phyloP scores from a whole-genome alignment of 257 asterid species.

The Datura wrightii region DNA sequence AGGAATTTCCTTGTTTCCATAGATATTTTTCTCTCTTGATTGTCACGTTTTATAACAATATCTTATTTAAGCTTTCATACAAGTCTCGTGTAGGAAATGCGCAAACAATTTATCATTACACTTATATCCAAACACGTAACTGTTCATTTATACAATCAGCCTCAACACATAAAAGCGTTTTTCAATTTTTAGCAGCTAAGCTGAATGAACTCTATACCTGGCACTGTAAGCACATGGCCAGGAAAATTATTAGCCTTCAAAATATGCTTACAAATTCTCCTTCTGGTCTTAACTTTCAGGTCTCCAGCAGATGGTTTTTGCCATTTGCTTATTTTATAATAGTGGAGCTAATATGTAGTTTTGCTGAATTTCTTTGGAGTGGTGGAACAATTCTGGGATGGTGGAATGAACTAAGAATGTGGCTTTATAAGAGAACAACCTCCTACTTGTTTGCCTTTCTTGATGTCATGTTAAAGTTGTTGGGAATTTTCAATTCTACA shows the following conservation, averaged over 20 bases:
- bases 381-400: conserved; percentile 72
- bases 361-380: conserved; percentile 50
- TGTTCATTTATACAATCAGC: no score
- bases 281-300: conserved; percentile 36
- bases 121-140: no score
- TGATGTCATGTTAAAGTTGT: conserved; percentile 52
- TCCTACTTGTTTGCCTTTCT: conserved; percentile 62
- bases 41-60: not conserved
- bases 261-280: not conserved
- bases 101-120: no score
- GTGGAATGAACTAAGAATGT: conserved; percentile 84
- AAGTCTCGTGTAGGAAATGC: not conserved
- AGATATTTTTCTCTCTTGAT: conserved; percentile 43
- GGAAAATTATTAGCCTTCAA: no score
- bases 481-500: conserved; percentile 56
- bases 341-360: conserved; percentile 44
- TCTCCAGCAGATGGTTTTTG: conserved; percentile 60
- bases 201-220: no score
- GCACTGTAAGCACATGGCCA: no score
- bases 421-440: conserved; percentile 75
- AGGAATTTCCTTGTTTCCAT: conserved; percentile 67
- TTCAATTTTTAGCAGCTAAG: no score
- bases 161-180: no score
- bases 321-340: conserved; percentile 57
- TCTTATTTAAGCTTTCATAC: not conserved